phyloP scores from a whole-genome alignment of 805 yeast species.

The Spathaspora girioi region DNA sequence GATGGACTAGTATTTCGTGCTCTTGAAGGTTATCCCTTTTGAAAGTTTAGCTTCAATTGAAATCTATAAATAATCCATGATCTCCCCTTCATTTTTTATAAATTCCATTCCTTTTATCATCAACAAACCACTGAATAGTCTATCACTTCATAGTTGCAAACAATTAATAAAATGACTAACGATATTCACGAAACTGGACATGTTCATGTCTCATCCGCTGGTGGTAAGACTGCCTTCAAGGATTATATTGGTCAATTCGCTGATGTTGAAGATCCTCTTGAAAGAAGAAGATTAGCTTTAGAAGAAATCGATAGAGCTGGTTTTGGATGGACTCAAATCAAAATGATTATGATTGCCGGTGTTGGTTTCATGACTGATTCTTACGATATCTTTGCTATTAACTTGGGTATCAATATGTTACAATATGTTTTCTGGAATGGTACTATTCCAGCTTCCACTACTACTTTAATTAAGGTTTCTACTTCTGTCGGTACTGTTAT shows the following conservation, averaged over 20 bases:
- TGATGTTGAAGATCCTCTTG: constrained; percentile 78
- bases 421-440: constrained; percentile 70
- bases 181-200: constrained; percentile 8
- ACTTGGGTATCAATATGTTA: constrained; percentile 78
- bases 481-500: constrained; percentile 93
- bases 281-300: constrained; percentile 81
- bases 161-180: constrained; percentile 4
- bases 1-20: not conserved
- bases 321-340: constrained; percentile 79
- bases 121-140: not conserved
- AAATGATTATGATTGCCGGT: constrained; percentile 83
- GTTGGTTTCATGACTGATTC: constrained; percentile 93
- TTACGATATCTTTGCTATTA: constrained; percentile 88
- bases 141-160: not conserved
- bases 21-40: not conserved
- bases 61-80: not conserved
- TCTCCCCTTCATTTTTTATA: not conserved
- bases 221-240: constrained; percentile 87
- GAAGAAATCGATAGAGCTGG: constrained; percentile 77
- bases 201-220: constrained; percentile 22
- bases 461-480: constrained; percentile 77
- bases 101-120: not conserved
- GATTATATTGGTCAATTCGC: constrained; percentile 77
- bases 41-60: not conserved
- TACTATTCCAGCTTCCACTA: constrained; percentile 64